Evolutionary conservation across 208 protist genomes (phyloP), one percentile per base, ranked within the genome.

Genomic region (Trypanosoma conorhini): DNA sequence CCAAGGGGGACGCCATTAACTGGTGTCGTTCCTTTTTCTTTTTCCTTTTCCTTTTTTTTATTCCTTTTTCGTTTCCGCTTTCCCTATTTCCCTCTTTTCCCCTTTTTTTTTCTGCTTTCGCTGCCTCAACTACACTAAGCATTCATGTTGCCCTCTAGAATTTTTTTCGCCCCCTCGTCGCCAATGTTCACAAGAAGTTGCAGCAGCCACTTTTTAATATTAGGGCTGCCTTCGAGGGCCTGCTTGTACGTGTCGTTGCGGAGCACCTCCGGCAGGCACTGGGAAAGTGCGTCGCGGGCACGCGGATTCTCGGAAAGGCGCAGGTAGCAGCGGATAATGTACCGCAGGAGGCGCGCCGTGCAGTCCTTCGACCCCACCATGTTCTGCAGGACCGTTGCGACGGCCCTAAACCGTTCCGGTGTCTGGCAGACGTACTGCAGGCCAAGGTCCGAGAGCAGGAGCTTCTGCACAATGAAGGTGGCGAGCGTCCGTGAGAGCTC

Each of bases 381-480:
- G 62, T 89, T 90, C 26, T 81, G 73, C 38, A 99, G 89, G n/a
- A 99, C 97, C 12, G 88, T 92, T 9, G 84, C 87, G 13, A 99
- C 97, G 30, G 95, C 94, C 63, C 91, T 98, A 77, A 99, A 99
- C 9, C 97, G 83, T 38, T 99, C 98, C 22, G 95, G 92, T 4
- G 91, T 99, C 8, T 96, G 86, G 80, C 98, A 99, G 22, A 99
- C 98, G 76, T 99, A 99, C 55, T 88, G 68, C 21, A 99, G 91
- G 3, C 99, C 99, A 51, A 93, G 89, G 17, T 99, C 97, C 35
- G 99, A 98, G 15, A 97, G 81, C 0, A 99, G 82, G 35, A 99
- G 98, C 85, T 99, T 99, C 83, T 99, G 98, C 38, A 99, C 95
- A 62, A 99, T 99, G 80, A 99, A 99, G 28, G 99, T 99, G 13